Evolutionary conservation across 768 basidiomycete genomes (phyloP), one percentile per base, ranked within the genome.

Genomic region (Suillus subaureus): DNA sequence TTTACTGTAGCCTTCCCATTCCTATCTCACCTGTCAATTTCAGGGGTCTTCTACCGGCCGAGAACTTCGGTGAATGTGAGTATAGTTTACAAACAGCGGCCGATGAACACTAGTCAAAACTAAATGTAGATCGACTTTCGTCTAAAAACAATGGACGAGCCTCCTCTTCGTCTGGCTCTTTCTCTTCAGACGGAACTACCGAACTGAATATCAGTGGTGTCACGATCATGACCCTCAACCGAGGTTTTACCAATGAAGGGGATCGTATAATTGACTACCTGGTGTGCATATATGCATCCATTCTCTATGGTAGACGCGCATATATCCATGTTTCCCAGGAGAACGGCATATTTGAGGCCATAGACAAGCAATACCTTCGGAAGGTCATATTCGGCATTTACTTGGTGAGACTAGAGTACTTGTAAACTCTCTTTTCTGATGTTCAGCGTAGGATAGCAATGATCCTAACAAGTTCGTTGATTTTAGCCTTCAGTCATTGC

Each of bases 381-480:
- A 92, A 90, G 70, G 93, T 94, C 75, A 89, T 94, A 61, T 93
- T 95, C 69, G 93, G 89, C 7, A 85, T 95, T 61, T 95, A 93
- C 72, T 78, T 95, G 65, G 94, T 94, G 63, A 66, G 85, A 77
- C 40, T 31, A 63, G 55, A 13, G 57, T 54, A 5, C 16, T 16
- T n/a, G 28, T 40, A 63, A 9, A 61, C 47, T 49, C n/a, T 55
- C 33, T 33, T 37, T 35, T 49, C 61, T 56, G 21, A 45, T 18
- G 18, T 66, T 42, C 6, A 8, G 31, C 54, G 9, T 67, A 95
- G 93, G 94, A 96, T 71, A 87, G 81, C 64, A 87, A 91, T 67
- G 91, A 96, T 76, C 94, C 94, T 0, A 92, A 85, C 70, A 94
- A 96, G 91, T 91, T 79, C 64, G 79, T 73, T 66, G 63, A 66